Conservation (phyloP, 2,329 filamentous ascomycete genomes). For the Diaporthe nobilis region DNA sequence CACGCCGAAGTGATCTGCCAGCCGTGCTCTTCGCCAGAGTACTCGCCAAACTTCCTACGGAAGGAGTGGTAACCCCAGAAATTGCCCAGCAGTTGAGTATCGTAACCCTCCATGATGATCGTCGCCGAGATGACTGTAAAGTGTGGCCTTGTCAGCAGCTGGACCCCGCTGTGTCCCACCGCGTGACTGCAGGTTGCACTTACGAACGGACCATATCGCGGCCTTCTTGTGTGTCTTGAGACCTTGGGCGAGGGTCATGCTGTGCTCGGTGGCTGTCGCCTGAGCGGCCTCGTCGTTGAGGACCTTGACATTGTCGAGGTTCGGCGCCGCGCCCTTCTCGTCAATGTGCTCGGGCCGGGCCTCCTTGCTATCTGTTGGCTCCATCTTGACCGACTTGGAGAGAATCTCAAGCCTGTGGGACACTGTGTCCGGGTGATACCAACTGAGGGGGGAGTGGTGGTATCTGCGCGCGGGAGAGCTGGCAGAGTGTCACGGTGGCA, state of each 20-base stretch:
- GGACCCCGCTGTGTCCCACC: neutral
- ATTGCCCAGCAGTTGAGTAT: constrained; percentile 61
- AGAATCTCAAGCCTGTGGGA: neutral
- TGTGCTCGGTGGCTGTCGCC: constrained; percentile 55
- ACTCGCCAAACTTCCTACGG: constrained; percentile 57
- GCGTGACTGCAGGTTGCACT: constrained; percentile 37
- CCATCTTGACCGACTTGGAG: constrained; percentile 30
- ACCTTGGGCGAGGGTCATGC: constrained; percentile 51
- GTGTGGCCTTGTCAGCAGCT: neutral
- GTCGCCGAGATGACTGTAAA: constrained; percentile 57
- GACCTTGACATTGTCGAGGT: constrained; percentile 52
- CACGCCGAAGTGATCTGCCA: constrained; percentile 65
- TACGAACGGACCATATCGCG: constrained; percentile 57
- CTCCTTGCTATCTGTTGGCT: constrained; percentile 41
- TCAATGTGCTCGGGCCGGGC: constrained; percentile 37
- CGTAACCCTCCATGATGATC: constrained; percentile 67
- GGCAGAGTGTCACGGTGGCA: constrained; percentile 37
- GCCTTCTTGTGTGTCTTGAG: constrained; percentile 58
- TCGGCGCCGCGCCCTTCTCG: constrained; percentile 48
- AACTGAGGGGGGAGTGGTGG: neutral
- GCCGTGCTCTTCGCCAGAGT: constrained; percentile 50
- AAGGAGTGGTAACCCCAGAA: constrained; percentile 61
- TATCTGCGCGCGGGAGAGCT: constrained; percentile 1
- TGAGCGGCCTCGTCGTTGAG: constrained; percentile 55
- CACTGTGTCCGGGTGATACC: neutral